Conservation (phyloP, 257 asterid genomes). For the Solanum megistacrolobum region DNA sequence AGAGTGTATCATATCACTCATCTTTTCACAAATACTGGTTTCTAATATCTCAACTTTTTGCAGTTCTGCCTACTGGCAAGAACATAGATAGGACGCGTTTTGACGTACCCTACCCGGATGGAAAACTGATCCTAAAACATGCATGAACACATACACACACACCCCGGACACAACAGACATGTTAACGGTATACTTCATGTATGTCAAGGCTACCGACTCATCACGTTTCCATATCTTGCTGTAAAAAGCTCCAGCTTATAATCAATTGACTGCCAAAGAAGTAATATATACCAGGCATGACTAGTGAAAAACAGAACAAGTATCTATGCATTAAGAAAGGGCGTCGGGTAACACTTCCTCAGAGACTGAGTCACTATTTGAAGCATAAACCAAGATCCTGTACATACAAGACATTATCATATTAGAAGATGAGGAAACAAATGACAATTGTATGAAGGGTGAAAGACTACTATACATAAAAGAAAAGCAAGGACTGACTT, state of each 20-base stretch:
- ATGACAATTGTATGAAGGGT: neutral
- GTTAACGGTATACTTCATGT: neutral
- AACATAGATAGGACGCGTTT: neutral
- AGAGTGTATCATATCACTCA: neutral
- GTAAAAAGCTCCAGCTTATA: neutral
- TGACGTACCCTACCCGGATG: neutral
- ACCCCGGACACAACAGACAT: neutral
- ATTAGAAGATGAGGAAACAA: neutral
- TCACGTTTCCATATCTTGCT: neutral
- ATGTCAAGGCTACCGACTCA: neutral
- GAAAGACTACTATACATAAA: neutral
- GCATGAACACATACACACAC: neutral
- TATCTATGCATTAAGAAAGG: neutral
- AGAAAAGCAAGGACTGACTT: slow-evolving; percentile 7
- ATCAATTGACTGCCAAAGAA: neutral
- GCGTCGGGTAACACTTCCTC: neutral
- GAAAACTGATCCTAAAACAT: neutral
- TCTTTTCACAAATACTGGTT: neutral
- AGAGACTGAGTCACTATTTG: neutral
- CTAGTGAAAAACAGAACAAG: neutral
- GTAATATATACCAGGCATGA: neutral
- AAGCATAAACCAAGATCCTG: neutral
- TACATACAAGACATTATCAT: neutral
- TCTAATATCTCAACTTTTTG: neutral
- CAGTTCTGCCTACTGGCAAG: neutral